These are phyloP conservation scores for Arthrinium puccinioides DNA, from an alignment of 2,329 filamentous ascomycete species.

Conservation along the genomic window DNA sequence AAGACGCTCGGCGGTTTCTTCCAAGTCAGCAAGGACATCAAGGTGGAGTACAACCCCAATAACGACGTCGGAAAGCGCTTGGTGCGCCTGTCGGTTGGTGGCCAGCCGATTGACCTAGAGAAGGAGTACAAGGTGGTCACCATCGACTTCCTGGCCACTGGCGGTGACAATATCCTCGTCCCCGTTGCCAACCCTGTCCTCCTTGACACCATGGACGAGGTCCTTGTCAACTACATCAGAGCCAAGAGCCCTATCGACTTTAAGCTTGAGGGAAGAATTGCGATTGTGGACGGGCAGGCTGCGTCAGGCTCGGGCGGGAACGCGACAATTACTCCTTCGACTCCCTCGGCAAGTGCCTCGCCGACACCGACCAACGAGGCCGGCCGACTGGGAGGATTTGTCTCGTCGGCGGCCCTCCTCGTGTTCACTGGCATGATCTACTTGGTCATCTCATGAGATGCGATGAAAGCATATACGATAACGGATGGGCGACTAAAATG, in stretches of 20 bases:
- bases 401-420: not conserved
- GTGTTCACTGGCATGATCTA: constrained; percentile 1
- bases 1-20: constrained; percentile 49
- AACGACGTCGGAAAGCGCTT: constrained; percentile 42
- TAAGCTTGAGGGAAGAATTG: constrained; percentile 39
- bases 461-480: too few species aligned
- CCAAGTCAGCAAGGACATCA: constrained; percentile 51
- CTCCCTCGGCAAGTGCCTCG: not conserved
- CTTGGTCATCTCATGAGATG: not conserved
- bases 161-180: constrained; percentile 54
- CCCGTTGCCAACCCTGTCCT: constrained; percentile 26
- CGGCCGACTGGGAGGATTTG: not conserved
- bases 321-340: not conserved
- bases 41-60: constrained; percentile 48
- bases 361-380: not conserved
- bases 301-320: not conserved
- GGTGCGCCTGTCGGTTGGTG: constrained; percentile 43
- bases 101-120: constrained; percentile 35
- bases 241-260: constrained; percentile 41
- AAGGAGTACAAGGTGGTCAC: constrained; percentile 51
- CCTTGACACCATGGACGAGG: constrained; percentile 43
- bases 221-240: constrained; percentile 40
- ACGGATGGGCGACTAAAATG: too few species aligned
- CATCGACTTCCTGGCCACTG: constrained; percentile 54
- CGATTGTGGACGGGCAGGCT: constrained; percentile 16